Evolutionary conservation across 2,329 filamentous ascomycete species (phyloP).

Genomic region (Nakataea oryzae): DNA sequence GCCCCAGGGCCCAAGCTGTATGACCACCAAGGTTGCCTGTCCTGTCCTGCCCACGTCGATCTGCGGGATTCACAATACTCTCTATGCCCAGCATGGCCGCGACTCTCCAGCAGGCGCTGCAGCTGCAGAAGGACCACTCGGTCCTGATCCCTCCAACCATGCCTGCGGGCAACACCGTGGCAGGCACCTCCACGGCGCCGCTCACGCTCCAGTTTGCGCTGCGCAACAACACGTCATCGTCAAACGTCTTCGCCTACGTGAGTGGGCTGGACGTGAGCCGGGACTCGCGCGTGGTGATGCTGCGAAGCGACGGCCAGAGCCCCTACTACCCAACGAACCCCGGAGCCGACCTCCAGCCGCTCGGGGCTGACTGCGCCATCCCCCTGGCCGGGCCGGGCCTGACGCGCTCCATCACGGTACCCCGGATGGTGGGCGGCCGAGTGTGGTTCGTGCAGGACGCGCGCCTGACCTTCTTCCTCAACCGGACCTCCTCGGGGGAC

Average conservation of each 20-base stretch:
- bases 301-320: conserved; percentile 55
- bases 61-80: neutral
- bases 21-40: no score
- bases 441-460: conserved; percentile 59
- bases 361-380: conserved; percentile 52
- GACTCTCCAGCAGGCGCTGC: conserved; percentile 15
- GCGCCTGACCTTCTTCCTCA: conserved; percentile 57
- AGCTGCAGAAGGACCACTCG: conserved; percentile 12
- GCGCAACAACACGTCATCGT: conserved; percentile 53
- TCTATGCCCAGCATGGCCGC: neutral
- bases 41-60: neutral
- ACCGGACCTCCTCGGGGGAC: conserved; percentile 39
- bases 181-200: conserved; percentile 4
- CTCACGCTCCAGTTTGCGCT: conserved; percentile 49
- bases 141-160: conserved; percentile 10
- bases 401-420: conserved; percentile 51
- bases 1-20: no score
- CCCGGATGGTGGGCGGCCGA: conserved; percentile 58
- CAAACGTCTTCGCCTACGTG: conserved; percentile 57
- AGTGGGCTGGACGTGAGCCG: conserved; percentile 55
- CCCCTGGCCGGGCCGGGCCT: conserved; percentile 49
- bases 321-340: conserved; percentile 56
- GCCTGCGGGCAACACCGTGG: neutral
- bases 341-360: conserved; percentile 31
- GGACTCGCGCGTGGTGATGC: conserved; percentile 47